Evolutionary conservation across 192 early-diverging fungal genomes (phyloP), one percentile per base, ranked within the genome.

Genomic region (Coemansia sp.): DNA sequence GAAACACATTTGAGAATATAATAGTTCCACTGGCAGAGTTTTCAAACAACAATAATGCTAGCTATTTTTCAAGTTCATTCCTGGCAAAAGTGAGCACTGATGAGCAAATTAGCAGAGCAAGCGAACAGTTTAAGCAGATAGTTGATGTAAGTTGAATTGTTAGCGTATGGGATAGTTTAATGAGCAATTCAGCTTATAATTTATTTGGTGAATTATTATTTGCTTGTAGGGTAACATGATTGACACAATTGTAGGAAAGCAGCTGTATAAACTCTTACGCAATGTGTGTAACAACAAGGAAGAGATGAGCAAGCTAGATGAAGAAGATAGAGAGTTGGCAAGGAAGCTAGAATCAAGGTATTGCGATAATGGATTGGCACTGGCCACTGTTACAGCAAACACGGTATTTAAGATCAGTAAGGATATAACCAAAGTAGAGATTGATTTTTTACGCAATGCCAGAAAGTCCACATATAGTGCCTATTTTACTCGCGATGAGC

Each of bases 391-490:
- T n/a, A 15, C 15, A n/a, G 40, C 40, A n/a, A n/a, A 15, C 15
- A 15, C 10, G 40, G 10, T 42, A 42, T 42, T 15, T n/a, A 42
- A 12, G 15, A 42, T 42, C 15, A n/a, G 40, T 42, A 15, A 11
- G 15, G 15, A 12, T 5, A 12, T 52, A 21, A 7, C 34, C 15
- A 86, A 88, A 20, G 57, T 87, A 25, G 72, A 75, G 40, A 85
- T 87, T 19, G 78, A 88, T 44, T 93, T 89, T 58, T 72, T 70
- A 52, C 81, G 85, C 57, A 87, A 82, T 51, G 42, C 87, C 62
- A 85, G 75, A 28, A 83, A 89, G 57, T 86, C 79, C 46, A 80
- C 63, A 31, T 82, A 68, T 48, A 66, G 69, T 38, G 64, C 69
- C 52, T 57, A 70, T 51, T 69, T 82, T 46, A 65, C 74, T 31